These are phyloP conservation scores for Luvunga scandens DNA, from an alignment of 345 rosid species.

Conservation along the genomic window DNA sequence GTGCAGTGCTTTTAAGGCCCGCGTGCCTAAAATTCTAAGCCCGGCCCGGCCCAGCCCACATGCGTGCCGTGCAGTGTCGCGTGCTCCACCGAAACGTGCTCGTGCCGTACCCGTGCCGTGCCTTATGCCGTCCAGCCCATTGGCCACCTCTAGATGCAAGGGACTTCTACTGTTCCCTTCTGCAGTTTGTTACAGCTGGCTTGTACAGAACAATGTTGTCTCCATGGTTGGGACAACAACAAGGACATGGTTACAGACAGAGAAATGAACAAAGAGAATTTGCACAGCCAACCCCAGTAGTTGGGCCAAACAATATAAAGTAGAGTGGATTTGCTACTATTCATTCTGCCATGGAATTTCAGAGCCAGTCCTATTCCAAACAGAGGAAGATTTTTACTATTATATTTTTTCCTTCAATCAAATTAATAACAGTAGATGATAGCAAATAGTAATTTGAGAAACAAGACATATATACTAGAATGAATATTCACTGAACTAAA, in stretches of 20 bases:
- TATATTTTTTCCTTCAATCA: background rate
- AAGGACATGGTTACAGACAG: background rate
- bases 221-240: background rate
- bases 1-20: no score
- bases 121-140: no score
- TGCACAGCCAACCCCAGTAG: background rate
- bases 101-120: no score
- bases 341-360: background rate
- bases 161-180: conserved; percentile 1
- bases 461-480: background rate
- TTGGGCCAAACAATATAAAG: background rate
- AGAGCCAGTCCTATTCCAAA: conserved; percentile 2
- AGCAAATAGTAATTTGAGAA: background rate
- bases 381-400: background rate
- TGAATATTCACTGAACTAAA: background rate
- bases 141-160: no score
- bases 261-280: background rate
- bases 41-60: no score
- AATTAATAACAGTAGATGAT: background rate
- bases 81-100: no score
- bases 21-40: no score
- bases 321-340: background rate
- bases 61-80: no score
- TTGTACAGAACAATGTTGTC: background rate
- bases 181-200: background rate